Conservation (phyloP, 2,329 filamentous ascomycete genomes). For the Colletotrichum sp. region DNA sequence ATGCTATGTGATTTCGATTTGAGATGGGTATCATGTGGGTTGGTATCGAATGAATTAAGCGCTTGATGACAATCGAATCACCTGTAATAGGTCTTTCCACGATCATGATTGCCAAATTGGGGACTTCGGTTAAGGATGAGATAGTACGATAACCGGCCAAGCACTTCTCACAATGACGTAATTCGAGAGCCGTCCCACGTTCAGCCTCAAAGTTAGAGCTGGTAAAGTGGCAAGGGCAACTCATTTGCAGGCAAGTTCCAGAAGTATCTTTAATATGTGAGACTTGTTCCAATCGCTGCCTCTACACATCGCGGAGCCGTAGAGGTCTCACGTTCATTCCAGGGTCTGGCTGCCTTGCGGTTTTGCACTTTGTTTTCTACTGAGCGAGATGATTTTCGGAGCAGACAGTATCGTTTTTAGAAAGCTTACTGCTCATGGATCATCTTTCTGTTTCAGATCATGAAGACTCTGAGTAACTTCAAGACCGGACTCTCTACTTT, state of each 20-base stretch:
- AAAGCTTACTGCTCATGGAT: too few species aligned
- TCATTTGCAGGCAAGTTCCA: background rate
- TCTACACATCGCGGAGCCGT: background rate
- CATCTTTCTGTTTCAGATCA: too few species aligned
- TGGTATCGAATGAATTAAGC: background rate
- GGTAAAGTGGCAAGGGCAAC: background rate
- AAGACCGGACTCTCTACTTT: too few species aligned
- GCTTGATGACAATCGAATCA: background rate
- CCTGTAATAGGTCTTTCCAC: background rate
- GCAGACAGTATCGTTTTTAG: too few species aligned
- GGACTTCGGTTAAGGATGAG: background rate
- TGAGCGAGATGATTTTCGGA: too few species aligned
- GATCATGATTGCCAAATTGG: accelerated
- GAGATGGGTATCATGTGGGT: background rate
- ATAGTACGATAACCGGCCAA: background rate
- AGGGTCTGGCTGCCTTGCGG: background rate
- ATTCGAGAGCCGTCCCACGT: background rate
- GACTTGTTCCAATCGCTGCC: background rate
- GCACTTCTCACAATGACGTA: background rate
- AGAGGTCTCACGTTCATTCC: background rate
- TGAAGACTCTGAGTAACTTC: too few species aligned
- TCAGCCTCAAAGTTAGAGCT: accelerated
- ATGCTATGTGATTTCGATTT: background rate
- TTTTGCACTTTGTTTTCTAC: background rate
- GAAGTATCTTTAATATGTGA: background rate